Base-by-base conservation (phyloP, 2,329 filamentous ascomycete species). In the Mycosphaerella sp. region DNA sequence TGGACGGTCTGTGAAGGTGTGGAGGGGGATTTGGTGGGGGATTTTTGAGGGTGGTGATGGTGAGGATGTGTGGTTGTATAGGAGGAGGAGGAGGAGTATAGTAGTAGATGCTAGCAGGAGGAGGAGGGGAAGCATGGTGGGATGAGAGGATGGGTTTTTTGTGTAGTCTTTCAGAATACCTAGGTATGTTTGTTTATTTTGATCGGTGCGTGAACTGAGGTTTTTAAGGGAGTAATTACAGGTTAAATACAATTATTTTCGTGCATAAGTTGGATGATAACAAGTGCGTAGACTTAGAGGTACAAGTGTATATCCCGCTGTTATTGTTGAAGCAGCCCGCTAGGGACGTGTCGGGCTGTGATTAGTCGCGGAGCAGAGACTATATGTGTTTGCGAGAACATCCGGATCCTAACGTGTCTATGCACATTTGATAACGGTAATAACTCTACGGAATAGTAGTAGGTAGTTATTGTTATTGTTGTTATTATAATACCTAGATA, bases 1-100 rank as follows among this genome's bases (percentile, higher is more conserved):
- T 40, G 42, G 52, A 6, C 52, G 47, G 30, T 54, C 52, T 28
- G 44, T 30, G 16, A 54, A 54, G 9, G 17, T 17, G 14, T 50
- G 35, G 6, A 54, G 47, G 13, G 47, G 52, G 12, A 54, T 30
- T 4, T 16, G 16, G 2, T 4, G 12, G 6, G 28, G 39, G 8
- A 52, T 18, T 21, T 37, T 36, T 34, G 35, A 21, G 44, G 50
- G 8, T 43, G n/a, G 10, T 42, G n/a, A 6, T 35, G 4, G 21
- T 39, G 21, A n/a, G n/a, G n/a, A n/a, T n/a, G n/a, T n/a, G n/a
- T n/a, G n/a, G n/a, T n/a, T n/a, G n/a, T n/a, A n/a, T n/a, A n/a
- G n/a, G n/a, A n/a, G 13, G 32, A 8, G 7, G 6, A n/a, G 3
- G 36, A 10, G 14, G 35, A 42, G 10, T 43, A 43, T 18, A 17